Evolutionary conservation across 805 yeast species (phyloP).

Genomic region (Sugiyamaella boreocaroliniensis): DNA sequence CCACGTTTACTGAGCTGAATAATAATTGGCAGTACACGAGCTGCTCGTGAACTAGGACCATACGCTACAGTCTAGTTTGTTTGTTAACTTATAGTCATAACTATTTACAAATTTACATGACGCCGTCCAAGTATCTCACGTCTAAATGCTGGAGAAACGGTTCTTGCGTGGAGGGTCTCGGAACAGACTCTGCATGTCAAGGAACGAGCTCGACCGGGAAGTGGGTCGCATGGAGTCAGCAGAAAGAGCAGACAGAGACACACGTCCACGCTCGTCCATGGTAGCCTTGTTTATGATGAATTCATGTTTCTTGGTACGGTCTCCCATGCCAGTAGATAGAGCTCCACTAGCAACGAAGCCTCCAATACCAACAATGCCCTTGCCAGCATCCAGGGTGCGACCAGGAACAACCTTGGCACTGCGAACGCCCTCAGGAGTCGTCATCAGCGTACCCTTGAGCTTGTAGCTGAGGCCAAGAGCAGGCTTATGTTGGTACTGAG

Average conservation of each 20-base stretch:
- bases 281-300: conserved; percentile 9
- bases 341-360: conserved; percentile 25
- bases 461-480: conserved; percentile 29
- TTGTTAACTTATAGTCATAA: too few species aligned
- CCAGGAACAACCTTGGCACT: conserved; percentile 22
- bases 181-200: not conserved
- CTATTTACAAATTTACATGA: not conserved
- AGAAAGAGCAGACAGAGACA: conserved; percentile 1
- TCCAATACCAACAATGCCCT: conserved; percentile 19
- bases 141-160: not conserved
- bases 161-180: not conserved
- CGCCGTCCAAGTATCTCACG: not conserved
- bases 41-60: too few species aligned
- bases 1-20: too few species aligned
- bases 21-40: too few species aligned
- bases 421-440: conserved; percentile 27
- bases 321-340: conserved; percentile 34
- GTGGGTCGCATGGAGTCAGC: conserved; percentile 36
- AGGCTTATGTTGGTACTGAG: conserved; percentile 3
- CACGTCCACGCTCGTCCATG: conserved; percentile 9
- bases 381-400: conserved; percentile 20
- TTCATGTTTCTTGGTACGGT: not conserved
- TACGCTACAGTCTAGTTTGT: too few species aligned
- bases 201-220: conserved; percentile 1
- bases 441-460: conserved; percentile 26